These are phyloP conservation scores for Neofusicoccum laricinum DNA, from an alignment of 2,329 filamentous ascomycete genomes.

Conservation along the genomic window DNA sequence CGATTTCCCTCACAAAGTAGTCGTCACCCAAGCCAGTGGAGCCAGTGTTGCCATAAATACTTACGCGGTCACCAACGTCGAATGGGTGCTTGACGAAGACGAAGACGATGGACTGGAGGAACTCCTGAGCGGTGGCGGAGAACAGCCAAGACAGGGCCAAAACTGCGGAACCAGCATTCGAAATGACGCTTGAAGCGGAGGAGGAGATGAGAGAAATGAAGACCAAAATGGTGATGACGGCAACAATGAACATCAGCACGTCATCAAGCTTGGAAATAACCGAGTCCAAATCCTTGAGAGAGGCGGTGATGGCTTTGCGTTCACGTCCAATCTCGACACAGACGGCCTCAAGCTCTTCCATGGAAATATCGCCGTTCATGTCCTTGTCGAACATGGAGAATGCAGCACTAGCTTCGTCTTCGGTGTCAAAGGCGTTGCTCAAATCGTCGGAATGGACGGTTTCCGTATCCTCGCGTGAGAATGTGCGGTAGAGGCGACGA, in stretches of 20 bases:
- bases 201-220: conserved; percentile 87
- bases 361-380: conserved; percentile 92
- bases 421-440: conserved; percentile 71
- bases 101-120: conserved; percentile 89
- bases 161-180: conserved; percentile 82
- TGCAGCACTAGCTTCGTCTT: conserved; percentile 83
- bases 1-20: conserved; percentile 94
- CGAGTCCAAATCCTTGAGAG: conserved; percentile 89
- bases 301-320: conserved; percentile 92
- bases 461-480: conserved; percentile 70
- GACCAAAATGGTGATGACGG: conserved; percentile 77
- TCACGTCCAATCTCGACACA: conserved; percentile 93
- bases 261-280: conserved; percentile 87
- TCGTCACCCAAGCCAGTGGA: conserved; percentile 77
- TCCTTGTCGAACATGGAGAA: conserved; percentile 95
- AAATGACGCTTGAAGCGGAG: conserved; percentile 86
- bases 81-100: conserved; percentile 98
- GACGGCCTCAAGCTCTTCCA: conserved; percentile 89
- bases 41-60: conserved; percentile 86
- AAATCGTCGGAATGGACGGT: conserved; percentile 77
- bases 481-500: conserved; percentile 82
- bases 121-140: conserved; percentile 88
- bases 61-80: conserved; percentile 90
- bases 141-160: conserved; percentile 91
- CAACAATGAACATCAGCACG: conserved; percentile 83